These are phyloP conservation scores for Polytrichum formosum DNA, from an alignment of 225 moss, liverwort and hornwort species.

Conservation along the genomic window DNA sequence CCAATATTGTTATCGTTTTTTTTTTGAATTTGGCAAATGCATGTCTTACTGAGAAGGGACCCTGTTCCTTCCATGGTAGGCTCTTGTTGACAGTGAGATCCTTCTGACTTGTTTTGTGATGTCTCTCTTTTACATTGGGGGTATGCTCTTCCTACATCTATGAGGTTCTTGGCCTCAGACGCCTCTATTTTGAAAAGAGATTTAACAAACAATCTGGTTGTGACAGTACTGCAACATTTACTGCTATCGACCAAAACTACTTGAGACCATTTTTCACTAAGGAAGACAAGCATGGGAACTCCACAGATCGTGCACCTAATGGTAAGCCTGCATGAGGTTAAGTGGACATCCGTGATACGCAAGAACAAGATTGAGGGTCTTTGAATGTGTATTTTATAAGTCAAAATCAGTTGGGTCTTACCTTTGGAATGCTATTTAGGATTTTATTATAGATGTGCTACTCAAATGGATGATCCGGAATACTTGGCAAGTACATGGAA, in stretches of 20 bases:
- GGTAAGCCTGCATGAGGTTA: slow-evolving; percentile 25
- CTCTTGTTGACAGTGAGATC: no score
- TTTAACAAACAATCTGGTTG: slow-evolving; percentile 4
- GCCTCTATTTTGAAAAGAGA: no score
- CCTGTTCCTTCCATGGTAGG: no score
- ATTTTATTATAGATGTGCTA: neutral
- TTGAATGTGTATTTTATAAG: neutral
- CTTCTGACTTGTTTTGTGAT: no score
- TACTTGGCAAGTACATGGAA: neutral
- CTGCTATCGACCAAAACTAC: slow-evolving; percentile 93
- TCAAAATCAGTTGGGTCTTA: neutral
- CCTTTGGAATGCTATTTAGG: neutral
- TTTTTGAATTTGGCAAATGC: no score
- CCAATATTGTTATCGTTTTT: no score
- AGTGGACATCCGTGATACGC: neutral
- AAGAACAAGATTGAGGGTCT: slow-evolving; percentile 2
- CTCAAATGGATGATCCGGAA: neutral
- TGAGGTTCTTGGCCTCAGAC: no score
- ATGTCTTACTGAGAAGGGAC: no score
- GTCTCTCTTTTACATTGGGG: no score
- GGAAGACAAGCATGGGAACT: slow-evolving; percentile 56
- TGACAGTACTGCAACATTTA: slow-evolving; percentile 66
- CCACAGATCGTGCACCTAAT: slow-evolving; percentile 37
- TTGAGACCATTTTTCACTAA: slow-evolving; percentile 92
- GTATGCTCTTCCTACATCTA: no score